Evolutionary conservation across 805 yeast species (phyloP).

Genomic region (Cephaloascus albidus): DNA sequence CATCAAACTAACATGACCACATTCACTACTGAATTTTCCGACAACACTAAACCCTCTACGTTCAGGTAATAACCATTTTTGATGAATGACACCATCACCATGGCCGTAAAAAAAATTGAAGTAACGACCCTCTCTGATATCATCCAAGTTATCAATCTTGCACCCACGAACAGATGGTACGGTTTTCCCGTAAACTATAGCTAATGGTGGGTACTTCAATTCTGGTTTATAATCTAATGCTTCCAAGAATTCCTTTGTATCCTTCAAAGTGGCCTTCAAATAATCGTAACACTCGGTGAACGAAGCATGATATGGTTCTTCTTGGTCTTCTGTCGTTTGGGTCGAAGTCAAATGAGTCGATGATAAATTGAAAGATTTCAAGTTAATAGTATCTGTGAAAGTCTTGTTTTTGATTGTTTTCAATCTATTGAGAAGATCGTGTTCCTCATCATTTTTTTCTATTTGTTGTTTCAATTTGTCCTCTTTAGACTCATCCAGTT

Average conservation of each 20-base stretch:
- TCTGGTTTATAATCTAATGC: constrained; percentile 45
- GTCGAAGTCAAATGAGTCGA: constrained; percentile 1
- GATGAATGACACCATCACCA: constrained; percentile 91
- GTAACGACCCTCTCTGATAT: constrained; percentile 62
- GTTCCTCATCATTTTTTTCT: not conserved
- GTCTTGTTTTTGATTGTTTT: not conserved
- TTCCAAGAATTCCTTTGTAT: constrained; percentile 48
- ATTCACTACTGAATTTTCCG: constrained; percentile 51
- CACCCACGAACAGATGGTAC: constrained; percentile 85
- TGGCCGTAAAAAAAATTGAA: constrained; percentile 75
- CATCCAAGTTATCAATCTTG: constrained; percentile 50
- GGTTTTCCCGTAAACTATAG: constrained; percentile 68
- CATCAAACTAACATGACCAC: constrained; percentile 77
- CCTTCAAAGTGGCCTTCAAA: constrained; percentile 47
- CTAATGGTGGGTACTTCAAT: constrained; percentile 69
- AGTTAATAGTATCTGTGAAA: not conserved
- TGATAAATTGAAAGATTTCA: not conserved
- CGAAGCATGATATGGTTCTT: constrained; percentile 15
- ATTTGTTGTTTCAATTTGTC: too few species aligned
- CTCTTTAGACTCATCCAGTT: too few species aligned
- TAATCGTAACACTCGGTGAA: constrained; percentile 59
- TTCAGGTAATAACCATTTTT: constrained; percentile 76
- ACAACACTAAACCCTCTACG: constrained; percentile 61
- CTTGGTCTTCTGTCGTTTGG: constrained; percentile 2
- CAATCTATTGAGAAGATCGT: not conserved